Percentiles rank a stretch among this genome's conserved stretches.
phyloP scores from a whole-genome alignment of 495 filamentous ascomycete genomes.

The Delitschia confertaspora region DNA sequence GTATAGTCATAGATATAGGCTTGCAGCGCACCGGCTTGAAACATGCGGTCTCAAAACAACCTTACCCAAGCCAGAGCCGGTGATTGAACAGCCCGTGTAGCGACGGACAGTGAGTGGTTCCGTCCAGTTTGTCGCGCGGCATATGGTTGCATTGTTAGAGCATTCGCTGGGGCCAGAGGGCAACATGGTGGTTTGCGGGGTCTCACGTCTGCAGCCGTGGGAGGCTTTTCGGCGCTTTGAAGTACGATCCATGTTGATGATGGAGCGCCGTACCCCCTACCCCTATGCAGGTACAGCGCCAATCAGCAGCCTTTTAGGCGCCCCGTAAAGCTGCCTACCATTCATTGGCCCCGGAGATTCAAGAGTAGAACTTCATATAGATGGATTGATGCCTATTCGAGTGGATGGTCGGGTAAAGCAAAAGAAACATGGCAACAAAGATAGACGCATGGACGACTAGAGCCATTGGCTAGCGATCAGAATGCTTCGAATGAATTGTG shows the following conservation, averaged over 20 bases:
- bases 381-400: constrained; percentile 5
- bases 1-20: constrained; percentile 19
- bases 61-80: constrained; percentile 1
- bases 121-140: constrained; percentile 26
- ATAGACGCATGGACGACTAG: too few relatives aligned
- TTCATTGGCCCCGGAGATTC: not conserved
- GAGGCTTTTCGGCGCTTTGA: constrained; percentile 16
- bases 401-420: too few relatives aligned
- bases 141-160: constrained; percentile 8
- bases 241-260: too few relatives aligned
- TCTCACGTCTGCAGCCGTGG: not conserved
- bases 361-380: constrained; percentile 2
- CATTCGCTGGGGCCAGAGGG: not conserved
- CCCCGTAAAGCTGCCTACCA: not conserved
- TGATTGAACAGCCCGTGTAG: constrained; percentile 4
- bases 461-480: too few relatives aligned
- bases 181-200: not conserved
- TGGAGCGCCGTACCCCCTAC: not conserved
- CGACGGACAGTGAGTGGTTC: constrained; percentile 6
- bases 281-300: constrained; percentile 18
- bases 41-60: constrained; percentile 11
- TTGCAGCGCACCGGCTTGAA: constrained; percentile 3
- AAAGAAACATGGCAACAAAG: too few relatives aligned
- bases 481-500: too few relatives aligned
- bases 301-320: constrained; percentile 1